Evolutionary conservation across 768 basidiomycete genomes (phyloP).

Genomic region (Hygrocybe coccinea): DNA sequence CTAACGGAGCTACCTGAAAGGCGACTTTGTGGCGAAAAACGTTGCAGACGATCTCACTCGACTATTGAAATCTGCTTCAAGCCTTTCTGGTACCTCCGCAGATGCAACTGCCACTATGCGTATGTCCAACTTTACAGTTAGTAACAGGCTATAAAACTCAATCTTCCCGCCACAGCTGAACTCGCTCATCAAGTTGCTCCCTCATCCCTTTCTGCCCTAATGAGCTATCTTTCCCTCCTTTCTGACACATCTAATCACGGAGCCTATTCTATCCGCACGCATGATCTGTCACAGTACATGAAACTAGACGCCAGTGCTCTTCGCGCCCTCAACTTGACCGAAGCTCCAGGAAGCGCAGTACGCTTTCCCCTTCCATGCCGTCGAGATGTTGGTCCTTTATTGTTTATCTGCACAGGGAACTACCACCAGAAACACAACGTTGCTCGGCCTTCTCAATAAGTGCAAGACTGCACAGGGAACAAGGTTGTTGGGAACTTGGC

Average conservation of each 20-base stretch:
- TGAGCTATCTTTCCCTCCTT: conserved; percentile 76
- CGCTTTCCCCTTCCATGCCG: conserved; percentile 10
- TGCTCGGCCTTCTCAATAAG: conserved; percentile 87
- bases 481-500: conserved; percentile 81
- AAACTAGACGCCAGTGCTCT: conserved; percentile 92
- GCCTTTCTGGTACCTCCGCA: conserved; percentile 33
- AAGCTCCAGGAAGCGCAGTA: conserved; percentile 57
- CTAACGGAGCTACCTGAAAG: conserved; percentile 33
- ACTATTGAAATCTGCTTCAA: conserved; percentile 51
- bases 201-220: conserved; percentile 72
- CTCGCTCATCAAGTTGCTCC: conserved; percentile 73
- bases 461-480: conserved; percentile 96
- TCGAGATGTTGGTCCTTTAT: not conserved
- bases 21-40: conserved; percentile 78
- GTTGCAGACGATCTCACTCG: conserved; percentile 76
- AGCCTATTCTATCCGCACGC: conserved; percentile 73
- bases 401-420: conserved; percentile 38
- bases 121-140: conserved; percentile 28
- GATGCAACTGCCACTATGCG: conserved; percentile 52
- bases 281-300: conserved; percentile 94
- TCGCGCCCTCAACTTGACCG: conserved; percentile 80
- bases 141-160: conserved; percentile 5
- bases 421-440: conserved; percentile 73
- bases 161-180: conserved; percentile 51
- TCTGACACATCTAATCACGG: conserved; percentile 74